Conservation (phyloP, 495 filamentous ascomycete genomes). For the Aspergillus baeticus region DNA sequence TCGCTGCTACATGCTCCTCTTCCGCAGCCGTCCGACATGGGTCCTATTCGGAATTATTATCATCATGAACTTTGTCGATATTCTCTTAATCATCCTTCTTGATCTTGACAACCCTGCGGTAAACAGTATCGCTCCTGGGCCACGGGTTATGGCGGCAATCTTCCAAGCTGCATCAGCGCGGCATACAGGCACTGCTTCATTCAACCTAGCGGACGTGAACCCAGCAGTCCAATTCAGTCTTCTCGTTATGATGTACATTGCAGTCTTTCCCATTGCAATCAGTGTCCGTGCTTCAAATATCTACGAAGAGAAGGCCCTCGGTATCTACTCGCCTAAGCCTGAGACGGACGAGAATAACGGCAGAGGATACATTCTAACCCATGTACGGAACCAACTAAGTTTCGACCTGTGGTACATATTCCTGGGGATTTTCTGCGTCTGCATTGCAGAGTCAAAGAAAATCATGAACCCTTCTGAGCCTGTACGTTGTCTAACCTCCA, state of each 20-base stretch:
- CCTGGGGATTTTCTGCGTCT: constrained; percentile 60
- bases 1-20: constrained; percentile 63
- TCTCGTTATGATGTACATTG: constrained; percentile 72
- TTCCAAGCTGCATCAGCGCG: constrained; percentile 62
- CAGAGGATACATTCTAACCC: constrained; percentile 49
- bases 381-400: constrained; percentile 59
- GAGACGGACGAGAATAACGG: constrained; percentile 33
- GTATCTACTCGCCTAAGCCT: constrained; percentile 60
- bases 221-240: constrained; percentile 62
- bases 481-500: constrained; percentile 21
- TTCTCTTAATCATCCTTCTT: constrained; percentile 59
- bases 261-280: constrained; percentile 74
- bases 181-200: constrained; percentile 56
- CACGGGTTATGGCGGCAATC: constrained; percentile 53
- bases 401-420: constrained; percentile 69
- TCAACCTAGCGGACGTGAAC: constrained; percentile 55
- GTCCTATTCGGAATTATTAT: constrained; percentile 58
- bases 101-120: constrained; percentile 44
- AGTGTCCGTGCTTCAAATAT: constrained; percentile 65
- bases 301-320: constrained; percentile 66
- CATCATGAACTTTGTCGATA: constrained; percentile 54
- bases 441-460: constrained; percentile 49
- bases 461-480: constrained; percentile 48
- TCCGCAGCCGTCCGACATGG: constrained; percentile 61
- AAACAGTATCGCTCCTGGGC: constrained; percentile 24